Conservation (phyloP, 345 rosid genomes). For the Punica granatum region DNA sequence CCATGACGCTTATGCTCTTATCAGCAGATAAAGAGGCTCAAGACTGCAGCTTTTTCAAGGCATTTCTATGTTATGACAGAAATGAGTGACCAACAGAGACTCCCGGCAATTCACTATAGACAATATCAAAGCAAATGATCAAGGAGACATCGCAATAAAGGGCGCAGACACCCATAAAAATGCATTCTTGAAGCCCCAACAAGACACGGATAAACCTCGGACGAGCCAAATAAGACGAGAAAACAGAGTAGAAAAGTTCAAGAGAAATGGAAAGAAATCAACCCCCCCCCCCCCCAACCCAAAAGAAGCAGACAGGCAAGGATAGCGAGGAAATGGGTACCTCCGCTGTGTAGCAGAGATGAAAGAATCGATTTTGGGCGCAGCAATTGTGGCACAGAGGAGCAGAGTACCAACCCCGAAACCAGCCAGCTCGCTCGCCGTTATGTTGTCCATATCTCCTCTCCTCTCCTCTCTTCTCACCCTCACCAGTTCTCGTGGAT, state of each 20-base stretch:
- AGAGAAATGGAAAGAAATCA: too few species aligned
- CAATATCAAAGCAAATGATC: background rate
- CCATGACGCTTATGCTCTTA: background rate
- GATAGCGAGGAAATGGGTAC: background rate
- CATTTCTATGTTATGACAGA: background rate
- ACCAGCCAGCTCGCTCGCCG: conserved; percentile 22
- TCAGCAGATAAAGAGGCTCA: background rate
- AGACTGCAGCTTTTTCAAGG: background rate
- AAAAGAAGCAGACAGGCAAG: background rate
- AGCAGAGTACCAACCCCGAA: conserved; percentile 24
- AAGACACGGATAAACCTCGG: background rate
- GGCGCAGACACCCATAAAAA: background rate
- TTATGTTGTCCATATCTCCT: conserved; percentile 17
- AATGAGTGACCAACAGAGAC: background rate
- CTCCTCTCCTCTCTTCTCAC: background rate
- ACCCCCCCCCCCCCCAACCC: too few species aligned
- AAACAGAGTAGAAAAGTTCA: background rate
- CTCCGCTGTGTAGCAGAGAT: conserved; percentile 23
- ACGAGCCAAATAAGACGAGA: too few species aligned
- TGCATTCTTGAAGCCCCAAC: background rate
- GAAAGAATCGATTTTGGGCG: conserved; percentile 20
- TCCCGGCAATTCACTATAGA: background rate
- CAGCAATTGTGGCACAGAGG: conserved; percentile 21
- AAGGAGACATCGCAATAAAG: background rate
- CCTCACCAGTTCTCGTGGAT: background rate